Conservation (phyloP, 768 basidiomycete genomes). For the Leccinellum luteum region DNA sequence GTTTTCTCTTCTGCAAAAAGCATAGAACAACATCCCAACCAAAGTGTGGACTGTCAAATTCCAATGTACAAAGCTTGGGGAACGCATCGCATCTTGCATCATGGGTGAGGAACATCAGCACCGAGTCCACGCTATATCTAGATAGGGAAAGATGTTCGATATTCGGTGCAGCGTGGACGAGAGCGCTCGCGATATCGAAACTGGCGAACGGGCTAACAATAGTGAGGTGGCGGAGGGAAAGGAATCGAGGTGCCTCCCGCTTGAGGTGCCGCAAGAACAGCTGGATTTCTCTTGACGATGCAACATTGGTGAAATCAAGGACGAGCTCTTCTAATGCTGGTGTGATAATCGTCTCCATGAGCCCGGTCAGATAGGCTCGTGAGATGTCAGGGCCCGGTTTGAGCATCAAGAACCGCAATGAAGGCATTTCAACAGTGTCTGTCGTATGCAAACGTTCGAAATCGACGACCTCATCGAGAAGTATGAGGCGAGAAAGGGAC, state of each 20-base stretch:
- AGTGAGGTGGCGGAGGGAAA: slow-evolving; percentile 21
- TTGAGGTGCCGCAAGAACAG: slow-evolving; percentile 28
- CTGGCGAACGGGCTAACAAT: slow-evolving; percentile 26
- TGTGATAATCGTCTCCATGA: slow-evolving; percentile 22
- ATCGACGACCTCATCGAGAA: slow-evolving; percentile 29
- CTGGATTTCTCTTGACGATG: slow-evolving; percentile 28
- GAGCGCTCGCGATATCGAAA: slow-evolving; percentile 20
- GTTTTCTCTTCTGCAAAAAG: slow-evolving; percentile 26
- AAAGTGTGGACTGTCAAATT: slow-evolving; percentile 26
- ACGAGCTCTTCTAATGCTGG: slow-evolving; percentile 25
- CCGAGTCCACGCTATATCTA: slow-evolving; percentile 22
- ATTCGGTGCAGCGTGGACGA: slow-evolving; percentile 26
- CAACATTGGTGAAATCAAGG: slow-evolving; percentile 25
- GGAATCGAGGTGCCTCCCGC: slow-evolving; percentile 25
- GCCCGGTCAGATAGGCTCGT: slow-evolving; percentile 24
- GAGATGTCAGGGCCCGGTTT: slow-evolving; percentile 29
- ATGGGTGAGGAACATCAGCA: slow-evolving; percentile 25
- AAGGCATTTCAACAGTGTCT: slow-evolving; percentile 15
- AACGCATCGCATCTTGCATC: slow-evolving; percentile 29
- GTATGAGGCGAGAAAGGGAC: slow-evolving; percentile 21
- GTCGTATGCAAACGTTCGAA: slow-evolving; percentile 16
- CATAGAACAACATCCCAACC: slow-evolving; percentile 28
- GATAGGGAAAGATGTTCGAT: slow-evolving; percentile 25
- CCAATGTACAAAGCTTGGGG: slow-evolving; percentile 14
- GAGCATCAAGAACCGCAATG: slow-evolving; percentile 19